Percentiles rank a stretch among this genome's conserved stretches.
Conservation (phyloP, 441 rosid genomes). For the Lepidium campestre region DNA sequence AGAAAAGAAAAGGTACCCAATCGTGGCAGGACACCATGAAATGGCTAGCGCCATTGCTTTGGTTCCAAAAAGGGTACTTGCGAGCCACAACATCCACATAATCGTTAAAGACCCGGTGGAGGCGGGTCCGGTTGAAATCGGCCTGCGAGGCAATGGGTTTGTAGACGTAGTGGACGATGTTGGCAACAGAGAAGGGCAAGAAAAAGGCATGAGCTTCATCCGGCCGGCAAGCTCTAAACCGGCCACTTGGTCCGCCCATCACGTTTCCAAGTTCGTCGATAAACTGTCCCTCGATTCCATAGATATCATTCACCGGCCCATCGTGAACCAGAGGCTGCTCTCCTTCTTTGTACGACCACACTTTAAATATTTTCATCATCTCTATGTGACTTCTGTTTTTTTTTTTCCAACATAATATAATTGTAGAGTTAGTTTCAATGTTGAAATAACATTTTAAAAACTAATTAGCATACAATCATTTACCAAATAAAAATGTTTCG, state of each 20-base stretch:
- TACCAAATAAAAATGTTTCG: not conserved
- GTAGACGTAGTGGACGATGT: constrained; percentile 35
- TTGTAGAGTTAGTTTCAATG: not conserved
- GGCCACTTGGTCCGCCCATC: constrained; percentile 7
- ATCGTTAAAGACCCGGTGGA: constrained; percentile 36
- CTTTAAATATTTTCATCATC: constrained; percentile 55
- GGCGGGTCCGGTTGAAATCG: constrained; percentile 28
- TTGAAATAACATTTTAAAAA: not conserved
- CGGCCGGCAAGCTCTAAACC: constrained; percentile 31
- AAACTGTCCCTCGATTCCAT: constrained; percentile 50
- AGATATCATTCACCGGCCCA: constrained; percentile 42
- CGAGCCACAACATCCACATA: constrained; percentile 35
- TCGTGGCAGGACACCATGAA: constrained; percentile 70
- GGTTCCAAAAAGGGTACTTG: constrained; percentile 53
- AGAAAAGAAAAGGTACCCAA: constrained; percentile 34
- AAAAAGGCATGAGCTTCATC: constrained; percentile 45
- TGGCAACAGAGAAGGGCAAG: constrained; percentile 41
- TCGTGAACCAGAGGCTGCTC: constrained; percentile 49
- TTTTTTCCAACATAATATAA: not conserved
- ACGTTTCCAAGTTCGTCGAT: constrained; percentile 34
- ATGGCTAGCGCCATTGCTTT: constrained; percentile 51
- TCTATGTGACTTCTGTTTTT: constrained; percentile 47
- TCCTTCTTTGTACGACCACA: constrained; percentile 62
- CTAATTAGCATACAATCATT: not conserved
- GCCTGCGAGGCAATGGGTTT: constrained; percentile 26